A percentile compares a stretch with the other conserved stretches of the same genome.
Evolutionary conservation across 768 basidiomycete genomes (phyloP).

Genomic region (Rhodotorula kratochvilovae): DNA sequence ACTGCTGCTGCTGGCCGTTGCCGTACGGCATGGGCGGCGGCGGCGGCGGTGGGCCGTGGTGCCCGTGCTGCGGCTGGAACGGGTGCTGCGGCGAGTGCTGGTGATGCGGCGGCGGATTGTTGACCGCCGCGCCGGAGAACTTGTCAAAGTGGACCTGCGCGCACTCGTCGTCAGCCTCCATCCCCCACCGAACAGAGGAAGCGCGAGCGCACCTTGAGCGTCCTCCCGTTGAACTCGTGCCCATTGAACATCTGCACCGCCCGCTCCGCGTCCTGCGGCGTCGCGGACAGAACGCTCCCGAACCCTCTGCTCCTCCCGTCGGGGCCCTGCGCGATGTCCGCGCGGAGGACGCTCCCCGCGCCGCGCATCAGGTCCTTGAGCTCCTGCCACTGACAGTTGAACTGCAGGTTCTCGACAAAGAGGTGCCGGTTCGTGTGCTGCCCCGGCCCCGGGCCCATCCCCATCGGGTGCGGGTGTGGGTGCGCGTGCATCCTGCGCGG

Average conservation of each 20-base stretch:
- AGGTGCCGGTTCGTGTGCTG: conserved; percentile 49
- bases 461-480: neutral
- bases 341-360: conserved; percentile 81
- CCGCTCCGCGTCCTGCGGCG: conserved; percentile 73
- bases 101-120: conserved; percentile 1
- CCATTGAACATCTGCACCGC: conserved; percentile 87
- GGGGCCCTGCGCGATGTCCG: conserved; percentile 79
- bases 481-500: neutral
- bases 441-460: too few species aligned
- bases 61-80: neutral
- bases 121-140: conserved; percentile 48
- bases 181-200: too few species aligned
- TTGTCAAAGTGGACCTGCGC: conserved; percentile 83
- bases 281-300: conserved; percentile 82
- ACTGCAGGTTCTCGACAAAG: conserved; percentile 88
- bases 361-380: conserved; percentile 91
- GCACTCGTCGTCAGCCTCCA: neutral
- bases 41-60: neutral
- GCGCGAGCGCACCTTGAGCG: conserved; percentile 12
- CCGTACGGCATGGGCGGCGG: neutral
- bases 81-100: neutral
- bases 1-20: neutral
- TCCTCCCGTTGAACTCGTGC: conserved; percentile 52
- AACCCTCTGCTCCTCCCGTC: conserved; percentile 89
- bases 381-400: conserved; percentile 96